Evolutionary conservation across 768 basidiomycete genomes (phyloP), one percentile per base, ranked within the genome.

Genomic region (Leccinum aurantiacum): DNA sequence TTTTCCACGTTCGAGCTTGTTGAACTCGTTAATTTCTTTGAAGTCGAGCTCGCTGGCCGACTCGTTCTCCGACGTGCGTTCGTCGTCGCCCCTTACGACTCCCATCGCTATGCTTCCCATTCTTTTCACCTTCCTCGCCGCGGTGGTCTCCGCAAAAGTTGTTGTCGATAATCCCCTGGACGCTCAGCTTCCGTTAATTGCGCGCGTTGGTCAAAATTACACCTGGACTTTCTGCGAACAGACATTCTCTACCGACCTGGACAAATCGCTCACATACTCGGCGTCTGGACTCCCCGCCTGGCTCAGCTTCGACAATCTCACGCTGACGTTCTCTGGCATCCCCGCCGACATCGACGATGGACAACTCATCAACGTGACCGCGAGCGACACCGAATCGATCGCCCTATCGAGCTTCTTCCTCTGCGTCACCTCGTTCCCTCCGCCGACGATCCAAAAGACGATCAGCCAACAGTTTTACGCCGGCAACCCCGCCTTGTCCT

Each of bases 141-240:
- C 79, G 63, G 69, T 71, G 51, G 73, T 71, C 56, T 76, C 78
- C 44, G 79, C 80, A 62, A 77, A 82, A 58, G 77, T 84, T 47
- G 76, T 71, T 58, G 78, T 94, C 48, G 69, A 77, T 52, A 82
- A 83, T 69, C 84, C 90, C 29, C 76, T 93, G 44, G 79, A 84
- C 61, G 77, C 78, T 33, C 95, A 98, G 75, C 82, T 86, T 48
- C 93, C 95, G 19, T 79, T 81, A 47, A 84, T 97, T 61, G 93
- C 92, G 22, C 86, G 91, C 60, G 74, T 87, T 41, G 77, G 78
- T 68, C 65, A 82, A 56, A 77, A 79, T 48, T 98, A 84, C 71
- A 77, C 79, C 51, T 98, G 92, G 88, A 73, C 85, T 14, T 80
- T 91, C 65, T 82, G 88, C 62, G 67, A 77, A 4, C 68, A 74